Evolutionary conservation across 306 rosid species (phyloP), one percentile per base, ranked within the genome.

Genomic region (Abrus pulchellus): DNA sequence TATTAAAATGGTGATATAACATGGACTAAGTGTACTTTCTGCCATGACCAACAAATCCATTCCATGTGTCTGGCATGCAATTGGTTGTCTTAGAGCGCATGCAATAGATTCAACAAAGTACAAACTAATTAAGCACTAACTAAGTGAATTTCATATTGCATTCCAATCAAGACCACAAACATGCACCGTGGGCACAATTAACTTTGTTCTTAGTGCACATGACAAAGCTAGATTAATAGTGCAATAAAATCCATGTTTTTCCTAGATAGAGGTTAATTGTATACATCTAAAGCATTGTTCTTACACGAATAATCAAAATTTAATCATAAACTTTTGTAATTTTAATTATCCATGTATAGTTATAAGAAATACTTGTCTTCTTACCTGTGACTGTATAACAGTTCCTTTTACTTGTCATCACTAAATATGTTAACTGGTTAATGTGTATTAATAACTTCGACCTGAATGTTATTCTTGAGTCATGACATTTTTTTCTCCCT

Each of bases 161-260:
- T 64, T 76, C 80, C 80, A 64, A 63, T 9, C 65, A 55, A 54
- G 77, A 72, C 38, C 63, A 48, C 80, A 62, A 61, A 32, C 28
- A 20, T 20, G 20, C 20, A 61, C 61, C 80, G 32, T 62, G 64
- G 40, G 63, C 63, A 50, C 72, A 20, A 74, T 62, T 75, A 38
- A 48, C 62, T 75, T 75, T 61, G 34, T 38, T 27, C 40, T n/a
- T 38, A 54, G 40, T 72, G 38, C 66, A 9, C 65, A 9, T 14
- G 55, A 13, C 38, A 20, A 72, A 69, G 32, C 75, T 49, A 49
- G 60, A 48, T 20, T 20, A 20, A n/a, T 29, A 13, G 57, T 30
- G 60, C 30, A 6, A 44, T 44, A 30, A 72, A 53, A 29, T 33
- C 5, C 49, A 38, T 9, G 0, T 66, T 66, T 66, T 3, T 20